Percentiles rank a stretch among this genome's conserved stretches.
phyloP scores from a whole-genome alignment of 768 basidiomycete genomes.

The Crassisporium funariophilum region DNA sequence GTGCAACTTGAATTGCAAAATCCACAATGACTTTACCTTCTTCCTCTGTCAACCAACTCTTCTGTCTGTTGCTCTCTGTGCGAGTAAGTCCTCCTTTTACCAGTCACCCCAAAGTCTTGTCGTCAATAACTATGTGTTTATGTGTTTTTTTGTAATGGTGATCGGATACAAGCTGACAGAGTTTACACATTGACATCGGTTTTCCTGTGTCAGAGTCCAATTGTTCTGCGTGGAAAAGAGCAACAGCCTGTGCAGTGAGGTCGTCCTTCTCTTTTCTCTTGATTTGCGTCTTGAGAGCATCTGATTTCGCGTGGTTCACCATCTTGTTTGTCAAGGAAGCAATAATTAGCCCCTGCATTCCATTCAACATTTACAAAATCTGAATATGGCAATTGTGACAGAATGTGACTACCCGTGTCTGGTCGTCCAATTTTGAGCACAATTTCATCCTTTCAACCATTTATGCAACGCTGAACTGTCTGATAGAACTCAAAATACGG shows the following conservation, averaged over 20 bases:
- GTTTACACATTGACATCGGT: no score
- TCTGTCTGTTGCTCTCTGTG: not conserved
- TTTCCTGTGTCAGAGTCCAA: not conserved
- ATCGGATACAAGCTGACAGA: no score
- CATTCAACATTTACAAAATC: no score
- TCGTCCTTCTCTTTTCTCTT: conserved; percentile 1
- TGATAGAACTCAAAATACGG: no score
- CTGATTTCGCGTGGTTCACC: not conserved
- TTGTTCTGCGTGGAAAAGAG: not conserved
- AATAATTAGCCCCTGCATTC: no score
- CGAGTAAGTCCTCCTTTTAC: conserved; percentile 7
- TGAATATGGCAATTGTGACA: no score
- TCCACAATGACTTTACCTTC: conserved; percentile 33
- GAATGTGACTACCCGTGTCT: no score
- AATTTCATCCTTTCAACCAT: no score
- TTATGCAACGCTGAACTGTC: no score
- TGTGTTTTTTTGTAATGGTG: no score
- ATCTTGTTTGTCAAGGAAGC: not conserved
- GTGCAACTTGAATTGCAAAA: conserved; percentile 27
- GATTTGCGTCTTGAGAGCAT: conserved; percentile 6
- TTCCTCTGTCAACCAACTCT: conserved; percentile 8
- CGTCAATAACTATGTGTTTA: no score
- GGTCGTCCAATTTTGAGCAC: no score
- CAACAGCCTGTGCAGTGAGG: not conserved
- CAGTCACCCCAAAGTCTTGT: conserved; percentile 13